Evolutionary conservation across 139 green algal species (phyloP), one percentile per base, ranked within the genome.

Genomic region (Tetradesmus obliquus): DNA sequence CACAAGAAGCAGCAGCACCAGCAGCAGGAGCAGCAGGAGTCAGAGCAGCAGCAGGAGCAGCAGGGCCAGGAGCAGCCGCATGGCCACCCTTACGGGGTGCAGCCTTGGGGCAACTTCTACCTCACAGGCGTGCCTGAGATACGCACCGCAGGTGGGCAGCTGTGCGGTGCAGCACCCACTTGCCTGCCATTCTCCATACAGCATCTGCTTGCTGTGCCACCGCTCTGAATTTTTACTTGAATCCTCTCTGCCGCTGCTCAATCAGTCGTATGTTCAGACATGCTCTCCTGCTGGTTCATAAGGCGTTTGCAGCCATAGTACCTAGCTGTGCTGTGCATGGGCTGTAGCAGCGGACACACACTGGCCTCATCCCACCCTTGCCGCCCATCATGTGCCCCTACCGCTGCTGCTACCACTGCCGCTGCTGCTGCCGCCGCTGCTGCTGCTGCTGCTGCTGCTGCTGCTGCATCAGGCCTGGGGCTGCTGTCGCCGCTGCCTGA

Each of bases 401-500:
- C n/a, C n/a, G n/a, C n/a, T n/a, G n/a, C n/a, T n/a, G n/a, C n/a
- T n/a, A n/a, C n/a, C n/a, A n/a, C n/a, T n/a, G n/a, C n/a, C n/a
- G n/a, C n/a, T n/a, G n/a, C n/a, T n/a, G n/a, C n/a, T n/a, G n/a
- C n/a, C n/a, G n/a, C n/a, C n/a, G n/a, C n/a, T n/a, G n/a, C n/a
- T n/a, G n/a, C n/a, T n/a, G n/a, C n/a, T 76, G 66, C 66, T 76
- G 66, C 17, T 76, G 66, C 66, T 24, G 66, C 66, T 12, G 2
- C 7, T 62, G 19, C 15, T 3, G 8, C 60, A n/a, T 74, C 90
- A 91, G 97, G 98, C 1, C 93, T 99, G 13, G 98, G 98, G n/a
- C 51, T 51, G 3, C 89, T 99, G 57, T 90, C 94, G 9, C 1
- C 58, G 3, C 94, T 99, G 22, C 91, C 79, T 13, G 98, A 99